Conservation (phyloP, 169 alveolate genomes). For the Plasmodium ovale region DNA sequence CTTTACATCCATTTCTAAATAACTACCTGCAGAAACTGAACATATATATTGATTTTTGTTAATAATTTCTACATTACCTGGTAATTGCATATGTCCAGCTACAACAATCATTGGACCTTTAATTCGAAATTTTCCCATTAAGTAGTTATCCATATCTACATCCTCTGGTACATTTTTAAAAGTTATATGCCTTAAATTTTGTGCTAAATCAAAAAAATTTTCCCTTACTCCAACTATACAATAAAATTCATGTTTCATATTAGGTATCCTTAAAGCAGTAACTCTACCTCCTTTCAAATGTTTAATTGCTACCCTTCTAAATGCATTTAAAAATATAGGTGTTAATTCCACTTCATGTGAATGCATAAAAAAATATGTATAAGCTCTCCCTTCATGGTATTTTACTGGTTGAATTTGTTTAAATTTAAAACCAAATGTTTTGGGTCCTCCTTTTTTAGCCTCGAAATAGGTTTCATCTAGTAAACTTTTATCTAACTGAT, state of each 20-base stretch:
- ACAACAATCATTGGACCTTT: conserved; percentile 91
- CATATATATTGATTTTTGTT: conserved; percentile 89
- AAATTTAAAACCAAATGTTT: conserved; percentile 88
- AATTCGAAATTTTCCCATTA: conserved; percentile 80
- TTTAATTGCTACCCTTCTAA: conserved; percentile 86
- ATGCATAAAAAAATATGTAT: conserved; percentile 88
- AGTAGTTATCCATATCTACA: conserved; percentile 85
- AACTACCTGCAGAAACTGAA: conserved; percentile 85
- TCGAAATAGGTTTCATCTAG: conserved; percentile 74
- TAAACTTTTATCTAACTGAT: conserved; percentile 60
- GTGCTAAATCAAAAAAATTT: conserved; percentile 84
- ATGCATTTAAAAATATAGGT: conserved; percentile 88
- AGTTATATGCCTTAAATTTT: conserved; percentile 84
- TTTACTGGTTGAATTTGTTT: conserved; percentile 90
- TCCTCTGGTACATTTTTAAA: conserved; percentile 86
- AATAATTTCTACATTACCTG: conserved; percentile 82
- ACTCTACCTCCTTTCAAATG: conserved; percentile 88
- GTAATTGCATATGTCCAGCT: conserved; percentile 89
- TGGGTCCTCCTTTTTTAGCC: conserved; percentile 78
- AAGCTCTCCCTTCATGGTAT: conserved; percentile 87
- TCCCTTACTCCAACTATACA: conserved; percentile 87
- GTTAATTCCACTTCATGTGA: conserved; percentile 87
- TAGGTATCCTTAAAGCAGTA: conserved; percentile 88
- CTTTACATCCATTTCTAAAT: conserved; percentile 88
- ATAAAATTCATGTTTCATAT: conserved; percentile 85